Conservation (phyloP, 2,329 filamentous ascomycete species). For the Hyphodiscus sp. region DNA sequence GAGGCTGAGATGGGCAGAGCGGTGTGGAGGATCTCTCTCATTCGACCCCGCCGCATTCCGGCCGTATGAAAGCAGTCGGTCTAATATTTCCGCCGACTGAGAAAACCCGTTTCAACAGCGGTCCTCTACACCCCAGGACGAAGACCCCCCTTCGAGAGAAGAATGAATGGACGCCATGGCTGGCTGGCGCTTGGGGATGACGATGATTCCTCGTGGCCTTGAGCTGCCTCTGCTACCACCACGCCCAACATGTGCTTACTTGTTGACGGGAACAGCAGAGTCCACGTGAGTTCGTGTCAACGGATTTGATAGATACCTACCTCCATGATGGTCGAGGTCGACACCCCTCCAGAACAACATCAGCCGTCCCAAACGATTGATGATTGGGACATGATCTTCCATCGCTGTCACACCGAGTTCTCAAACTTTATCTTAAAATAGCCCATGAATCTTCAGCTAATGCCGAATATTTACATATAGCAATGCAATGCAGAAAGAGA, state of each 20-base stretch:
- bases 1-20: constrained; percentile 17
- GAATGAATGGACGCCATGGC: neutral
- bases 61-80: constrained; percentile 6
- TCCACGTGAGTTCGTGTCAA: neutral
- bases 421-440: neutral
- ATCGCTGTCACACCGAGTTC: neutral
- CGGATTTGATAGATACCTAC: neutral
- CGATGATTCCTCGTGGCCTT: constrained; percentile 12
- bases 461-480: neutral
- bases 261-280: neutral
- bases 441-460: neutral
- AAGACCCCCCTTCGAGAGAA: neutral
- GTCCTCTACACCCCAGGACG: neutral
- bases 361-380: neutral
- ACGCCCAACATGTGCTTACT: neutral
- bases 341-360: neutral
- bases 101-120: neutral
- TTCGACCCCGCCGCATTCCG: neutral
- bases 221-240: neutral
- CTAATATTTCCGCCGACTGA: constrained; percentile 16
- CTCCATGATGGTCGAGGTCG: neutral
- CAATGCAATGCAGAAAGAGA: too few relatives aligned
- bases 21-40: constrained; percentile 2
- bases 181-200: constrained; percentile 10
- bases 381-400: neutral